Conservation (phyloP, 2,329 filamentous ascomycete species). For the Cladosporium oxysporum region DNA sequence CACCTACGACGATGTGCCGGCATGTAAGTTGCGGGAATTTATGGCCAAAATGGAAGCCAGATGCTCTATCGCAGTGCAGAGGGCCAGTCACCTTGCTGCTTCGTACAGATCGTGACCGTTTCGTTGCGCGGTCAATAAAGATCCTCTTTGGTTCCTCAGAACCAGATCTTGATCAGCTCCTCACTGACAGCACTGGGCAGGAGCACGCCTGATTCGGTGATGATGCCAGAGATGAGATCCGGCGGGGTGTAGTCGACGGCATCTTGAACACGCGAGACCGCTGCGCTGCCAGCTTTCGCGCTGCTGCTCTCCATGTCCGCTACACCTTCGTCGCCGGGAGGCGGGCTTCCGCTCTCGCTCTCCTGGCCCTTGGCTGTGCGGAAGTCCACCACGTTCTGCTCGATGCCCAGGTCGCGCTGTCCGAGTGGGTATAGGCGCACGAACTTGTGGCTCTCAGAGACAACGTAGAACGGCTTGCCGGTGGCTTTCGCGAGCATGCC, state of each 20-base stretch:
- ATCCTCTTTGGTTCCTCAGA: constrained; percentile 26
- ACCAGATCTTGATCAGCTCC: constrained; percentile 67
- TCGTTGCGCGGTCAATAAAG: neutral
- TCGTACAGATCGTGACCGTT: neutral
- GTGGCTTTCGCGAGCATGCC: constrained; percentile 74
- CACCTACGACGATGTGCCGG: neutral
- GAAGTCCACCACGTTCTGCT: constrained; percentile 77
- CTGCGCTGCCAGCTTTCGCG: constrained; percentile 11
- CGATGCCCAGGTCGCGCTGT: constrained; percentile 78
- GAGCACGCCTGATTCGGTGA: constrained; percentile 74
- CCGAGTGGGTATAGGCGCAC: constrained; percentile 81
- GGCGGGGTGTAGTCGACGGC: constrained; percentile 69
- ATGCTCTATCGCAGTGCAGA: neutral
- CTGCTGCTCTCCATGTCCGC: constrained; percentile 33
- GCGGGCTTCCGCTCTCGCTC: constrained; percentile 9
- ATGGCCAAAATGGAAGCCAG: neutral
- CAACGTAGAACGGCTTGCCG: constrained; percentile 82
- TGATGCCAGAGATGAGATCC: constrained; percentile 68
- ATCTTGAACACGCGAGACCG: constrained; percentile 37
- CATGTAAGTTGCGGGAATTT: neutral
- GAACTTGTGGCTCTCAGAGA: constrained; percentile 96
- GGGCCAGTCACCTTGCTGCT: neutral
- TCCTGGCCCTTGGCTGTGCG: constrained; percentile 49
- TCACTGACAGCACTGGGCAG: constrained; percentile 70
- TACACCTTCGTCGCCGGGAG: constrained; percentile 29